These are phyloP conservation scores for Amanita subjunquillea DNA, from an alignment of 768 basidiomycete genomes.

Conservation along the genomic window DNA sequence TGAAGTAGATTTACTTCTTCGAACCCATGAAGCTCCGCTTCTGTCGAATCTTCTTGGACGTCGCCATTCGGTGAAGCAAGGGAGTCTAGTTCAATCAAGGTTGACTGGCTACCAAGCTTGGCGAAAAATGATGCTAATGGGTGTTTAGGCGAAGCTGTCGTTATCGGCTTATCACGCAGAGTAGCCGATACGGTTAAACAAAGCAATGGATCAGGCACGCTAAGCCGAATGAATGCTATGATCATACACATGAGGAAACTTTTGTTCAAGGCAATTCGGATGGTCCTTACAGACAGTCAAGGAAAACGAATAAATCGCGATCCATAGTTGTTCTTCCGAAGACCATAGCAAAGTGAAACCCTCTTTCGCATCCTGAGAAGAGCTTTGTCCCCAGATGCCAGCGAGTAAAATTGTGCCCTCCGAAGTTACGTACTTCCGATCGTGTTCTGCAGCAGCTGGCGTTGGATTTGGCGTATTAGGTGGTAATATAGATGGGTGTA, in stretches of 20 bases:
- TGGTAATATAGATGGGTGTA: slow-evolving; percentile 60
- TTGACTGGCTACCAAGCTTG: slow-evolving; percentile 23
- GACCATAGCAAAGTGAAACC: slow-evolving; percentile 62
- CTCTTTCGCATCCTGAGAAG: slow-evolving; percentile 34
- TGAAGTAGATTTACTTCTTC: slow-evolving; percentile 47
- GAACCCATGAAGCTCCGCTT: slow-evolving; percentile 34
- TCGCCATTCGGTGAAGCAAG: slow-evolving; percentile 20
- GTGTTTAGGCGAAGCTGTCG: slow-evolving; percentile 29
- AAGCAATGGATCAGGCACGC: slow-evolving; percentile 63
- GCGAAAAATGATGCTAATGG: slow-evolving; percentile 31
- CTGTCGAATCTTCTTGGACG: slow-evolving; percentile 19
- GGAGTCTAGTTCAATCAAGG: slow-evolving; percentile 22
- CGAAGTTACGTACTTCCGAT: slow-evolving; percentile 65
- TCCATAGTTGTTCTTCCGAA: slow-evolving; percentile 49
- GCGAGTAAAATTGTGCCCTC: slow-evolving; percentile 70
- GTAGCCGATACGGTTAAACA: slow-evolving; percentile 83
- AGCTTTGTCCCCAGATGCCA: slow-evolving; percentile 64
- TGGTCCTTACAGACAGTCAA: slow-evolving; percentile 65
- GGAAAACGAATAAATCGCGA: slow-evolving; percentile 70
- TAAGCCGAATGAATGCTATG: slow-evolving; percentile 65
- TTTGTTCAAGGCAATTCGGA: neutral
- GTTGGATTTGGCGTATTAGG: slow-evolving; percentile 81
- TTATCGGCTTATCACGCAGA: slow-evolving; percentile 67
- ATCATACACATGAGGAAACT: slow-evolving; percentile 6
- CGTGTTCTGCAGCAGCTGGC: slow-evolving; percentile 60